Base-by-base conservation (phyloP, 306 rosid genomes). In the Heteromeles arbutifolia region DNA sequence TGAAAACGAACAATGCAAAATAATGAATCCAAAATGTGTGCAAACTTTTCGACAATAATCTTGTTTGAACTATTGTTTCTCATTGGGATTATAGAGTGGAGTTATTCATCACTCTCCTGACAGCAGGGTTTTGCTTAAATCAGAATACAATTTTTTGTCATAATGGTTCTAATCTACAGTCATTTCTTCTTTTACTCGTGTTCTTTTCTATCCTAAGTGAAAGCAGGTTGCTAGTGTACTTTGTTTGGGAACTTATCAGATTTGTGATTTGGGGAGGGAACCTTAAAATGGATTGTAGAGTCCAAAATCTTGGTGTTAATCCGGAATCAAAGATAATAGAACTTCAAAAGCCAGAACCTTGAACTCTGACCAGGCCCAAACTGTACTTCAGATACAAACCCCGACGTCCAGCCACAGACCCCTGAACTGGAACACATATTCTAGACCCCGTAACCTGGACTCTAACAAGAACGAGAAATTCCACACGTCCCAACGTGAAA, bases 1-100 rank as follows among this genome's bases (percentile, higher is more conserved):
- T 54, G 32, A 21, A 79, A 67, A 32, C 22, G 0, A 72, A 73
- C 22, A 70, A 70, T 72, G 71, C 73, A 39, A 63, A 69, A 26
- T 6, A 11, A 70, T 32, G 52, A 29, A 54, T 56, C 39, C 64
- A 56, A 72, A 21, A 54, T 3, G 29, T 25, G 34, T 1, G 39
- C 4, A 7, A 28, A 14, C n/a, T 28, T 63, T 63, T 28, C 12
- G 9, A 29, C 62, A 75, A 77, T 61, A 65, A 25, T 45, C 43
- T 69, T 34, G 56, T 37, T 12, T 22, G 17, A 72, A 59, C 4
- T 71, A 21, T 21, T 13, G 25, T 19, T 28, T 50, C n/a, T 11
- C 25, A 65, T 4, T 17, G 21, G 34, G 4, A 70, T 28, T 3
- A 70, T 14, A 69, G 41, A 50, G 31, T 8, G 17, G 17, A 45